Evolutionary conservation across 2,329 filamentous ascomycete genomes (phyloP), one percentile per base, ranked within the genome.

Genomic region (Hypoxylon sp.): DNA sequence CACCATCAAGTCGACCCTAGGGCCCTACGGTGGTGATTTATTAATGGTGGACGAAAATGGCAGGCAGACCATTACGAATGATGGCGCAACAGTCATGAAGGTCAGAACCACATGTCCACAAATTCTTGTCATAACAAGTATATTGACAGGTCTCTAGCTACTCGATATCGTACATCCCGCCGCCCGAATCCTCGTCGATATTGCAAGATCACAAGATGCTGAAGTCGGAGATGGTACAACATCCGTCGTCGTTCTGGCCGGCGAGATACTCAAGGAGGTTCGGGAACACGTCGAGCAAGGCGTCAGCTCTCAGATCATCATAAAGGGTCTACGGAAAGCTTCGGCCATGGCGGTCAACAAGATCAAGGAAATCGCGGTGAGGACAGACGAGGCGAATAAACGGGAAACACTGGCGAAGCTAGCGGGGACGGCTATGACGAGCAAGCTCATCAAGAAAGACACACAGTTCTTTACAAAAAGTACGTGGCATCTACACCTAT

Each of bases 81-180:
- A 99, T 84, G 96, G 96, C 78, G 96, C 96, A 52, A 99, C 96
- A 55, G 96, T 98, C 68, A 99, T 99, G 96, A 98, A 98, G 90
- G 93, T 93, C 80, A 74, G 81, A 45, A 5, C 21, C 17, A 10
- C 61, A 57, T 13, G 1, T 41, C 43, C 11, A 23, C 7, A 7
- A 43, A 7, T 4, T 3, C 6, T 36, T 19, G 5, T 36, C 21
- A 5, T 48, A 5, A 10, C n/a, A 17, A 46, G 13, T 1, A 41
- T n/a, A 56, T 10, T 48, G 36, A 58, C 3, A 17, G 45, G 58
- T 57, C 45, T 45, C 36, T 76, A 96, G 93, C 92, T 99, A 60
- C 92, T 99, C 79, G 96, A 99, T 80, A 98, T 99, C 77, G 93
- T 99, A 69, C 96, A 99, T 85, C 96, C 96, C 74, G 96, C 96